Conservation (phyloP, 441 rosid species). For the Melastoma candidum region DNA sequence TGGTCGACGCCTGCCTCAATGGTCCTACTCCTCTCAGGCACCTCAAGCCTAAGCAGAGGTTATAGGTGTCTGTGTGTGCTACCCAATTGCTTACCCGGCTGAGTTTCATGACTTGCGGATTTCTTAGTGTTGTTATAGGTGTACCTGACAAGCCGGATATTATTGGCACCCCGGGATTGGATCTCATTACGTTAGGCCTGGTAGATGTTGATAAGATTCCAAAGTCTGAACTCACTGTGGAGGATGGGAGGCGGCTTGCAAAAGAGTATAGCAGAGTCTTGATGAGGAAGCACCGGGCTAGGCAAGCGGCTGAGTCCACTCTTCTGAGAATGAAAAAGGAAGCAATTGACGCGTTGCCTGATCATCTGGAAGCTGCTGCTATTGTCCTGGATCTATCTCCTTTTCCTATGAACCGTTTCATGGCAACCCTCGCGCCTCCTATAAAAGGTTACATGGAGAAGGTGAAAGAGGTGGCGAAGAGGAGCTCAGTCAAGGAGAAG, state of each 20-base stretch:
- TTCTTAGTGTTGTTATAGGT: constrained; percentile 23
- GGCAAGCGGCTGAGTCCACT: constrained; percentile 61
- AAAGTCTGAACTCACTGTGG: constrained; percentile 61
- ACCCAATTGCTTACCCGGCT: too few species aligned
- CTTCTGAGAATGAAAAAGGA: constrained; percentile 55
- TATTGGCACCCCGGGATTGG: constrained; percentile 69
- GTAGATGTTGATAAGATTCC: constrained; percentile 56
- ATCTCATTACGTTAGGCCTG: constrained; percentile 55
- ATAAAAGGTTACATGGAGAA: constrained; percentile 81
- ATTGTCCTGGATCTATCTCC: constrained; percentile 71
- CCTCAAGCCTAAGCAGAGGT: constrained; percentile 37
- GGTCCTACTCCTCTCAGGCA: constrained; percentile 73
- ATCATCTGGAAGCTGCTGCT: constrained; percentile 51
- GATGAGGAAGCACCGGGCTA: constrained; percentile 69
- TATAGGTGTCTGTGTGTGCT: too few species aligned
- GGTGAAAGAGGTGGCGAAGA: constrained; percentile 62
- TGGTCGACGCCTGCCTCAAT: constrained; percentile 48
- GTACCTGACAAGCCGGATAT: constrained; percentile 49
- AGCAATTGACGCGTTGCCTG: constrained; percentile 83
- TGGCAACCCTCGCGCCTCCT: constrained; percentile 83
- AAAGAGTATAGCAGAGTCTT: constrained; percentile 74
- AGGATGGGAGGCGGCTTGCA: constrained; percentile 68
- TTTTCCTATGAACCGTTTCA: constrained; percentile 54
- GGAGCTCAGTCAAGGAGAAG: constrained; percentile 58
- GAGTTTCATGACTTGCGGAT: too few species aligned